Conservation (phyloP, 306 rosid genomes). For the Hippophae gyantsensis region DNA sequence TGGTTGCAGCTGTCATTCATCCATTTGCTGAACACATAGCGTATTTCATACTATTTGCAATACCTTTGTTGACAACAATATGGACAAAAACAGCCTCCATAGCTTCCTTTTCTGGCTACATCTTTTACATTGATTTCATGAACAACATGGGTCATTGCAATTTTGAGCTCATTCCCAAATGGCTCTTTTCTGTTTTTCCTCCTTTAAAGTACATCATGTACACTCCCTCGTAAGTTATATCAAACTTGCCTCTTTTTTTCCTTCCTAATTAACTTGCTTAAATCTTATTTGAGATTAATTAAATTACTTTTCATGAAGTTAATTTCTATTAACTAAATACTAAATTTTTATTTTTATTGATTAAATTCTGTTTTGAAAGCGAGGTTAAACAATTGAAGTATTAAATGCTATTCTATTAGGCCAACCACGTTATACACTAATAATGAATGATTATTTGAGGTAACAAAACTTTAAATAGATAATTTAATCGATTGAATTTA, state of each 20-base stretch:
- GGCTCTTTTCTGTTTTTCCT: slow-evolving; percentile 33
- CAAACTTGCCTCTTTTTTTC: not conserved
- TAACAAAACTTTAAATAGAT: too few relatives aligned
- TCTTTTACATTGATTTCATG: slow-evolving; percentile 52
- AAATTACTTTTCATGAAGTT: too few relatives aligned
- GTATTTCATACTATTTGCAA: slow-evolving; percentile 45
- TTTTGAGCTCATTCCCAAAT: slow-evolving; percentile 42
- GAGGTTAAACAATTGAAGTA: too few relatives aligned
- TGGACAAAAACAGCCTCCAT: slow-evolving; percentile 33
- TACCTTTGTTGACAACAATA: slow-evolving; percentile 28
- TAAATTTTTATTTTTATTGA: too few relatives aligned
- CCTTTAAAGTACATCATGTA: slow-evolving; percentile 54
- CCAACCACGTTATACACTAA: too few relatives aligned
- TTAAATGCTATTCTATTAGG: too few relatives aligned
- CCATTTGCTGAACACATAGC: slow-evolving; percentile 57
- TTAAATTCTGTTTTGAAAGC: too few relatives aligned
- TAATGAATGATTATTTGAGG: too few relatives aligned
- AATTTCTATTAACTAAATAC: too few relatives aligned
- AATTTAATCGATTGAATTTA: too few relatives aligned
- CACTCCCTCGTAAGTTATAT: slow-evolving; percentile 51
- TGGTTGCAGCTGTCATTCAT: slow-evolving; percentile 51
- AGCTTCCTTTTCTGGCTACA: slow-evolving; percentile 16
- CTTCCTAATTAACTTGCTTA: not conserved
- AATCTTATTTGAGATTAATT: too few relatives aligned
- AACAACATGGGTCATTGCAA: slow-evolving; percentile 73